Percentiles rank a stretch among this genome's conserved stretches.
phyloP scores from a whole-genome alignment of 2,329 filamentous ascomycete genomes.

The Epicoccum sorghinum region DNA sequence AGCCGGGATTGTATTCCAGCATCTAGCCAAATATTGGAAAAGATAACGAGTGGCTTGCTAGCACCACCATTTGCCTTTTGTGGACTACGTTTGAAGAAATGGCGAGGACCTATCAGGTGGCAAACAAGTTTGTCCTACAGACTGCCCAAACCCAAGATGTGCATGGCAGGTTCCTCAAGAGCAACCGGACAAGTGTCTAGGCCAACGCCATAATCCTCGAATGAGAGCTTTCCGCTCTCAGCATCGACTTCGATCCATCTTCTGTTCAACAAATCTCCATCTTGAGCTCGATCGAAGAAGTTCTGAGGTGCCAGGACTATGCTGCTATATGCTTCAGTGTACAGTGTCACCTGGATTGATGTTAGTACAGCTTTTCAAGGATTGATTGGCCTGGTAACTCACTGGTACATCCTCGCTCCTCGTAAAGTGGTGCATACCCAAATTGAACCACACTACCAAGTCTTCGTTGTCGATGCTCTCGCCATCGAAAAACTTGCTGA shows the following conservation, averaged over 20 bases:
- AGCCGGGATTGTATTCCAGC: not conserved
- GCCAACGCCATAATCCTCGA: constrained; percentile 24
- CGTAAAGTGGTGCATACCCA: constrained; percentile 54
- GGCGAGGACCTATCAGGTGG: not conserved
- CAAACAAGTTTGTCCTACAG: not conserved
- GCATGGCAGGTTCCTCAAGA: constrained; percentile 22
- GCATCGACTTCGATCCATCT: constrained; percentile 26
- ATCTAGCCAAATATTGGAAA: constrained; percentile 1
- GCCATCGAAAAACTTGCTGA: constrained; percentile 57
- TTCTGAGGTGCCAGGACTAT: constrained; percentile 31
- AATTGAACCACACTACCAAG: constrained; percentile 57
- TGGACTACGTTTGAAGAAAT: not conserved
- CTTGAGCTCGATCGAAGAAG: constrained; percentile 30
- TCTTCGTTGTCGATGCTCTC: constrained; percentile 52
- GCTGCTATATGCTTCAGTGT: constrained; percentile 29
- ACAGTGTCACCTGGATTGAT: constrained; percentile 18
- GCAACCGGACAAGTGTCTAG: constrained; percentile 18
- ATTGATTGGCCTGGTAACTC: not conserved
- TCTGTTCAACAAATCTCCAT: constrained; percentile 26
- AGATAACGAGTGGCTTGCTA: not conserved
- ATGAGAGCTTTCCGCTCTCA: constrained; percentile 18
- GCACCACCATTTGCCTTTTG: not conserved
- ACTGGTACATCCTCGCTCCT: constrained; percentile 14
- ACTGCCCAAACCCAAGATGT: constrained; percentile 11
- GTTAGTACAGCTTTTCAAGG: not conserved